A percentile compares a stretch with the other conserved stretches of the same genome.
These are phyloP conservation scores for Tulasnella sp. DNA, from an alignment of 768 basidiomycete species.

Conservation along the genomic window DNA sequence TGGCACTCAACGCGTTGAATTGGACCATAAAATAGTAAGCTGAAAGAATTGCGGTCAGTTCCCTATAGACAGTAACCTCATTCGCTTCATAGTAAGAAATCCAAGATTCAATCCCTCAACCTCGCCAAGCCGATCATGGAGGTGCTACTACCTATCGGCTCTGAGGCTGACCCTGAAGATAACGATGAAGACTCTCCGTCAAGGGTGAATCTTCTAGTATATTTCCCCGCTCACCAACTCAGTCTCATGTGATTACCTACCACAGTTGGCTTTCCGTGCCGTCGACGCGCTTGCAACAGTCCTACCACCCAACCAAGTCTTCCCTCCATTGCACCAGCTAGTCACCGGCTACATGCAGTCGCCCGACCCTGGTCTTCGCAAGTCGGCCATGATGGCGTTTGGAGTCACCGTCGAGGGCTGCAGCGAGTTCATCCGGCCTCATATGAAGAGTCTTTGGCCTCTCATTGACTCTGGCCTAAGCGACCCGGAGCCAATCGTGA, in stretches of 20 bases:
- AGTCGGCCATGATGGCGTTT: slow-evolving; percentile 88
- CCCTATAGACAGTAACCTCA: background rate
- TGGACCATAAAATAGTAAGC: slow-evolving; percentile 94
- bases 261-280: slow-evolving; percentile 82
- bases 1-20: slow-evolving; percentile 85
- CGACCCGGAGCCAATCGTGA: slow-evolving; percentile 73
- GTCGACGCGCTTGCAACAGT: slow-evolving; percentile 87
- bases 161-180: slow-evolving; percentile 89
- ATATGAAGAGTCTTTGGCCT: slow-evolving; percentile 82
- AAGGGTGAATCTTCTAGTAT: slow-evolving; percentile 40
- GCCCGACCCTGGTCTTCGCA: slow-evolving; percentile 64
- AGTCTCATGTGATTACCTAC: background rate
- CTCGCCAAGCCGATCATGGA: slow-evolving; percentile 79
- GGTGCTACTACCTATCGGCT: slow-evolving; percentile 86
- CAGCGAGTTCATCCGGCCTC: slow-evolving; percentile 92
- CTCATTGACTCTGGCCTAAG: slow-evolving; percentile 79
- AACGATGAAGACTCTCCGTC: slow-evolving; percentile 88
- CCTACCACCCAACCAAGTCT: slow-evolving; percentile 90
- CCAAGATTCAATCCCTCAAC: slow-evolving; percentile 78
- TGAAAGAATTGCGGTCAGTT: slow-evolving; percentile 1
- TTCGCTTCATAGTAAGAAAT: slow-evolving; percentile 71
- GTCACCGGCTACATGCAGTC: slow-evolving; percentile 81
- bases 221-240: background rate
- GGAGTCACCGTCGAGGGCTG: slow-evolving; percentile 96
- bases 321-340: slow-evolving; percentile 76